Evolutionary conservation across 2,329 filamentous ascomycete genomes (phyloP).

Genomic region (Trichoderma asperellum): DNA sequence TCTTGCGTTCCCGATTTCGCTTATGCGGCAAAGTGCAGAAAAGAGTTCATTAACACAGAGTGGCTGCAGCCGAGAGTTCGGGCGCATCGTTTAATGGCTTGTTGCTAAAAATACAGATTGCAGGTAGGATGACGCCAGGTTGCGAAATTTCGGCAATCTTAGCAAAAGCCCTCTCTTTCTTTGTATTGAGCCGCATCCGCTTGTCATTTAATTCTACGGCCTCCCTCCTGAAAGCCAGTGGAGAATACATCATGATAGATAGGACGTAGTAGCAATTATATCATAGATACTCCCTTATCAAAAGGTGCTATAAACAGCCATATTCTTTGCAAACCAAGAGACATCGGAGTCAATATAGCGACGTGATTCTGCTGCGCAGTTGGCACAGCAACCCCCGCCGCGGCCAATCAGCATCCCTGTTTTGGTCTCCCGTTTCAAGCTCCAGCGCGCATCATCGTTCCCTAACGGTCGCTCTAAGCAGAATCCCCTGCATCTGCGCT

Average conservation of each 20-base stretch:
- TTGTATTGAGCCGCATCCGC: background rate
- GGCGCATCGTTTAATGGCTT: background rate
- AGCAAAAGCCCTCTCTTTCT: background rate
- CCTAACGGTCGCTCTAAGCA: slow-evolving; percentile 6
- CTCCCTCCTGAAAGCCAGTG: background rate
- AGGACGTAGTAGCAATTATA: background rate
- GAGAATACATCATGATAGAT: background rate
- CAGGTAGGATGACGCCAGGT: background rate
- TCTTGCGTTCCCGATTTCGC: background rate
- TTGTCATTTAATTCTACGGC: background rate
- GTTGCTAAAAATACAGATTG: background rate
- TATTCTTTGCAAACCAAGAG: background rate
- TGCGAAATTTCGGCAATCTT: slow-evolving; percentile 23
- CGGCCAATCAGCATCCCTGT: slow-evolving; percentile 34
- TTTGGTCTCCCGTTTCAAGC: slow-evolving; percentile 32
- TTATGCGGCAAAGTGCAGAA: background rate
- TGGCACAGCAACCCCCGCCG: slow-evolving; percentile 41
- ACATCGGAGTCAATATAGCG: background rate
- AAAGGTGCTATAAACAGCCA: background rate
- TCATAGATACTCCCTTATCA: background rate
- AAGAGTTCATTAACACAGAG: background rate
- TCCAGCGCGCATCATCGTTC: slow-evolving; percentile 29
- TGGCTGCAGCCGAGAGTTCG: background rate
- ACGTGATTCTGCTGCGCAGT: slow-evolving; percentile 32
- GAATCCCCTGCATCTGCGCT: slow-evolving; percentile 24